Percentiles rank a stretch among this genome's conserved stretches.
phyloP scores from a whole-genome alignment of 768 basidiomycete species.

The Podaxis pistillaris region DNA sequence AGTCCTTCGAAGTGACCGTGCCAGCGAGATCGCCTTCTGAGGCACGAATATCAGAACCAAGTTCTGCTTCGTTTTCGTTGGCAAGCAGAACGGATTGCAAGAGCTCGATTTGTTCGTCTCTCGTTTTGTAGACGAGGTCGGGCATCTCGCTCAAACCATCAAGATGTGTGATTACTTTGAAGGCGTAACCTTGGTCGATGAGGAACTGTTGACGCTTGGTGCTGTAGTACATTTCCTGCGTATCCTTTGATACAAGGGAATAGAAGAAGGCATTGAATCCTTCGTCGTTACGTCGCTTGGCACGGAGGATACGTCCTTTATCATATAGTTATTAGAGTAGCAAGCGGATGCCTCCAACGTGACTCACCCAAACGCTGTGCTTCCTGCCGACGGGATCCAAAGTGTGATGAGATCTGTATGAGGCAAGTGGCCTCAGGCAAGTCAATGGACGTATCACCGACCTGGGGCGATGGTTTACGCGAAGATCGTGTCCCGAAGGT shows the following conservation, averaged over 20 bases:
- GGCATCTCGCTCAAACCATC: constrained; percentile 86
- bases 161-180: constrained; percentile 98
- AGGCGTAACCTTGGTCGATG: constrained; percentile 98
- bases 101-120: constrained; percentile 93
- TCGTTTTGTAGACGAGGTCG: constrained; percentile 88
- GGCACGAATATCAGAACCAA: constrained; percentile 80
- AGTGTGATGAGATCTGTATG: constrained; percentile 99
- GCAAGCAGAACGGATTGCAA: constrained; percentile 90
- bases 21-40: constrained; percentile 84
- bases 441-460: constrained; percentile 98
- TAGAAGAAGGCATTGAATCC: constrained; percentile 99
- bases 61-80: constrained; percentile 87
- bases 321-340: constrained; percentile 12
- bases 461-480: constrained; percentile 39
- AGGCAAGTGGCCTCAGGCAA: constrained; percentile 98
- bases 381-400: constrained; percentile 96
- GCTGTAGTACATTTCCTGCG: constrained; percentile 99
- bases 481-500: background rate
- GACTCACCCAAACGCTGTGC: constrained; percentile 87
- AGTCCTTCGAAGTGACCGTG: constrained; percentile 83
- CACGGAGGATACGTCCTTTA: constrained; percentile 90
- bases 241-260: constrained; percentile 97
- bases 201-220: constrained; percentile 98
- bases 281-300: constrained; percentile 97
- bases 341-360: constrained; percentile 6